Conservation (phyloP, 345 rosid genomes). For the Gynandropsis gynandra region DNA sequence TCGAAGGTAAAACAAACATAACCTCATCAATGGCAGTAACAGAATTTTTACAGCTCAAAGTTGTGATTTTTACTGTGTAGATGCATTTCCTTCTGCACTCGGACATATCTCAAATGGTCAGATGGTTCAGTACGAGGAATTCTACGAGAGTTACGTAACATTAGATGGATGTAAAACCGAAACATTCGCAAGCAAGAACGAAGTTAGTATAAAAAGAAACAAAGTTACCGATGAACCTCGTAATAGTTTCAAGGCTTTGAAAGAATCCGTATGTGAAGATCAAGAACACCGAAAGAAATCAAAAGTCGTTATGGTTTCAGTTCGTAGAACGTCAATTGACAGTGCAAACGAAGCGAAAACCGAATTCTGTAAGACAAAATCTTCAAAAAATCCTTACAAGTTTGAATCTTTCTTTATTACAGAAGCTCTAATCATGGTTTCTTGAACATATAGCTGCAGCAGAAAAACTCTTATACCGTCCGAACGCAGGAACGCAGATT, state of each 20-base stretch:
- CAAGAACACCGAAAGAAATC: conserved; percentile 46
- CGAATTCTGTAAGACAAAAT: conserved; percentile 36
- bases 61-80: conserved; percentile 25
- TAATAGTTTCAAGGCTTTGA: conserved; percentile 28
- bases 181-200: conserved; percentile 31
- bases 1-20: conserved; percentile 39
- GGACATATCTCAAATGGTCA: conserved; percentile 27
- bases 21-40: no score
- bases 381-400: no score
- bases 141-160: conserved; percentile 50
- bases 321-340: conserved; percentile 57
- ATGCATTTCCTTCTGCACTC: conserved; percentile 40
- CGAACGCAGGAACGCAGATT: conserved; percentile 47
- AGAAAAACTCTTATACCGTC: conserved; percentile 46
- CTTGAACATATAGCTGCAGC: conserved; percentile 33
- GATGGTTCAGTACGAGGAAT: conserved; percentile 51
- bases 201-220: conserved; percentile 31
- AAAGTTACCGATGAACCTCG: conserved; percentile 38
- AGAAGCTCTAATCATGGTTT: conserved; percentile 11
- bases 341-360: conserved; percentile 30
- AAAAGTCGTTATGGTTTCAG: conserved; percentile 52
- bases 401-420: not conserved
- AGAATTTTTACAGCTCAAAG: not conserved
- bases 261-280: conserved; percentile 30
- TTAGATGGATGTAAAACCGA: conserved; percentile 43